phyloP scores from a whole-genome alignment of 2,329 filamentous ascomycete species.

The Colletotrichum plurivorum region DNA sequence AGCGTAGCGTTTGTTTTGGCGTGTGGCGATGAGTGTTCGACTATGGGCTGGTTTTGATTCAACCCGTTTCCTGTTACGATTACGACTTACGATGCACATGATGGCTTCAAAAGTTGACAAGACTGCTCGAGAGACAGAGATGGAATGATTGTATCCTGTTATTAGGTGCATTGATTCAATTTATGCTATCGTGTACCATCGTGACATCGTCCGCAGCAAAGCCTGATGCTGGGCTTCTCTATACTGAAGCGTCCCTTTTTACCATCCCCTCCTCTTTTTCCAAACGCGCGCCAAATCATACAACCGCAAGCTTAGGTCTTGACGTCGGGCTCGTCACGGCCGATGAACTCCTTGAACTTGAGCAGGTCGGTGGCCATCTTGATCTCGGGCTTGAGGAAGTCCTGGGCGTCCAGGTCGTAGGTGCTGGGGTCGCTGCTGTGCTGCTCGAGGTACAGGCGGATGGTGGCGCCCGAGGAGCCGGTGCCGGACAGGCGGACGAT shows the following conservation, averaged over 20 bases:
- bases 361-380: constrained; percentile 86
- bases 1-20: no score
- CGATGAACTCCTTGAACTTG: constrained; percentile 94
- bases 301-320: constrained; percentile 77
- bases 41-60: no score
- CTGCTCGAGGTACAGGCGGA: constrained; percentile 97
- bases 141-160: not conserved
- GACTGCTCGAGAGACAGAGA: not conserved
- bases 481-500: constrained; percentile 96
- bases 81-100: no score
- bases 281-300: constrained; percentile 15
- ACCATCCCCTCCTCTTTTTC: constrained; percentile 10
- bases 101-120: no score
- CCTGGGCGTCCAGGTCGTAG: constrained; percentile 88
- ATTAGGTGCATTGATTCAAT: constrained; percentile 40
- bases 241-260: constrained; percentile 35
- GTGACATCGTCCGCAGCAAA: constrained; percentile 36
- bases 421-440: constrained; percentile 86
- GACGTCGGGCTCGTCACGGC: constrained; percentile 93
- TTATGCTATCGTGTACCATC: constrained; percentile 40
- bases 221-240: constrained; percentile 31
- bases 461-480: constrained; percentile 94
- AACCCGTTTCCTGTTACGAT: no score
- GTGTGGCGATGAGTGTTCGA: no score
- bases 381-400: constrained; percentile 93